Evolutionary conservation across 192 early-diverging fungal species (phyloP).

Genomic region (Coemansia sp.): DNA sequence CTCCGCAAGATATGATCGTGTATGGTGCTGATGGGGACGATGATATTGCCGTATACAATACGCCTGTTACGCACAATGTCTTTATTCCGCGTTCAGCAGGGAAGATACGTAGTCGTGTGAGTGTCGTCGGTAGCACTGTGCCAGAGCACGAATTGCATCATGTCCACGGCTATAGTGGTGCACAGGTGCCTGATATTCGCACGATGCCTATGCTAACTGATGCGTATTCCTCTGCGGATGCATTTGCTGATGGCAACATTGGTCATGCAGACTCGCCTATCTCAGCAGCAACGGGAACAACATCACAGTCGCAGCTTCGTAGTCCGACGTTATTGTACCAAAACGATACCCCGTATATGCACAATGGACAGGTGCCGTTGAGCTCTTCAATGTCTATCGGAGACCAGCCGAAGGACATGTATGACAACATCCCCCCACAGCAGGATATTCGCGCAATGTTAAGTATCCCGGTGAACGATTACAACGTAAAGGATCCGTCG

Average conservation of each 20-base stretch:
- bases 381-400: background rate
- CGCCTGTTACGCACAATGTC: background rate
- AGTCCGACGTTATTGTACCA: slow-evolving; percentile 21
- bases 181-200: background rate
- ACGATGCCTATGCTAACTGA: background rate
- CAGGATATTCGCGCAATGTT: slow-evolving; percentile 7
- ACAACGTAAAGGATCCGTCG: background rate
- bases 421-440: background rate
- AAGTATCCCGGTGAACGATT: background rate
- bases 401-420: background rate
- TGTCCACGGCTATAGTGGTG: background rate
- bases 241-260: background rate
- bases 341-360: slow-evolving; percentile 11
- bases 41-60: background rate
- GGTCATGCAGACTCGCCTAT: background rate
- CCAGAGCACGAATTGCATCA: background rate
- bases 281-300: slow-evolving; percentile 1
- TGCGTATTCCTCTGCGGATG: background rate
- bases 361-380: slow-evolving; percentile 5
- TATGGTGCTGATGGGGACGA: background rate
- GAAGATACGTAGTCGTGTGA: slow-evolving; percentile 11
- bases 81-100: slow-evolving; percentile 26
- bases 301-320: slow-evolving; percentile 13
- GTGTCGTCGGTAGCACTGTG: background rate
- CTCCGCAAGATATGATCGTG: background rate